Percentiles rank a stretch among this genome's conserved stretches.
Conservation (phyloP, 768 basidiomycete genomes). For the Gloeophyllum trabeum region DNA sequence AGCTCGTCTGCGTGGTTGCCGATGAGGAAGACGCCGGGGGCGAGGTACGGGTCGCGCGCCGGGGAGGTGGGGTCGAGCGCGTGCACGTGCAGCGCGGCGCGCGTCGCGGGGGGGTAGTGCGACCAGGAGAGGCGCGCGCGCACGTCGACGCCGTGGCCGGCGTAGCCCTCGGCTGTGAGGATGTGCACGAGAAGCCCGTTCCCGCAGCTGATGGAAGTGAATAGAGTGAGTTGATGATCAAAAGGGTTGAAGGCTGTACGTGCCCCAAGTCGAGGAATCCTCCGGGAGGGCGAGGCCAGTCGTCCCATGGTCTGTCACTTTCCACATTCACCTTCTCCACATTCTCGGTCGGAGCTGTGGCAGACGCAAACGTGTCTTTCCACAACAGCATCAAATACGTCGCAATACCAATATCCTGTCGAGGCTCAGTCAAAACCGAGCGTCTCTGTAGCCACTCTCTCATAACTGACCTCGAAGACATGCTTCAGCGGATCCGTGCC, state of each 20-base stretch:
- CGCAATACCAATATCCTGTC: slow-evolving; percentile 88
- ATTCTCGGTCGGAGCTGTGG: slow-evolving; percentile 7
- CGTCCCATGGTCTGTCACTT: slow-evolving; percentile 40
- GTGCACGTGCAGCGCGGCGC: slow-evolving; percentile 46
- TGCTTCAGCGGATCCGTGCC: slow-evolving; percentile 83
- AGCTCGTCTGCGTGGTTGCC: slow-evolving; percentile 96
- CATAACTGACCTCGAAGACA: slow-evolving; percentile 63
- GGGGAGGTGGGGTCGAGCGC: slow-evolving; percentile 53
- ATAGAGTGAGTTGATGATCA: background rate
- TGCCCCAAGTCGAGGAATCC: slow-evolving; percentile 90
- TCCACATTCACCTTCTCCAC: slow-evolving; percentile 4
- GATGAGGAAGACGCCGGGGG: slow-evolving; percentile 59
- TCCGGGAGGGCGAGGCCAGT: slow-evolving; percentile 69
- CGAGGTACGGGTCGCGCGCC: too few relatives aligned
- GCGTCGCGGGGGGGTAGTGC: slow-evolving; percentile 58
- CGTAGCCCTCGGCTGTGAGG: slow-evolving; percentile 72
- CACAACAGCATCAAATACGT: slow-evolving; percentile 89
- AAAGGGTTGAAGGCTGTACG: slow-evolving; percentile 9
- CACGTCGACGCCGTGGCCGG: slow-evolving; percentile 77
- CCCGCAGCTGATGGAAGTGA: slow-evolving; percentile 50
- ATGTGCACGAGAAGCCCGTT: slow-evolving; percentile 92
- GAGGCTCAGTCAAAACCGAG: background rate
- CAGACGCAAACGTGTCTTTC: slow-evolving; percentile 73
- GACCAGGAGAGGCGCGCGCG: slow-evolving; percentile 80
- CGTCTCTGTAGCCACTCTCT: background rate